Evolutionary conservation across 331 rosid species (phyloP), one percentile per base, ranked within the genome.

Genomic region (Phaseolus coccineus): DNA sequence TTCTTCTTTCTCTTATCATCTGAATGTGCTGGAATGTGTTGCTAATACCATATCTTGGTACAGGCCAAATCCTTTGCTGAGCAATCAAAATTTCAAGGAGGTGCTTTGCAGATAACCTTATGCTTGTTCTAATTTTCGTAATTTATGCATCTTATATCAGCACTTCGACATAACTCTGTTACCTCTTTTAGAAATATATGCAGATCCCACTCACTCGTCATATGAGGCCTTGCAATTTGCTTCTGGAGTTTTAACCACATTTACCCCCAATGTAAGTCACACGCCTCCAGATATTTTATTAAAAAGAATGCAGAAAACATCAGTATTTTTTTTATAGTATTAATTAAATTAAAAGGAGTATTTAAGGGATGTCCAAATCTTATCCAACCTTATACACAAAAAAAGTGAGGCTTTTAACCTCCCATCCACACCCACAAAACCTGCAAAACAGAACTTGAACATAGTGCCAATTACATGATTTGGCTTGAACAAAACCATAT

Each of bases 81-180:
- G 86, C 85, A 94, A 83, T 88, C 97, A 75, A 91, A 88, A 77
- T 94, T 94, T 83, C 75, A 83, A 85, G 97, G 97, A 94, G 98
- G 98, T 94, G 81, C 58, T 70, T 82, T 77, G 52, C 62, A 35
- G 59, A 58, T 64, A 76, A 80, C 76, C 75, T 51, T 25, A 35
- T 67, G 11, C 42, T 67, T 44, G 24, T 58, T 31, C 56, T 62
- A 77, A 73, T 48, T 76, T 75, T 42, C 27, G 39, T 81, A 57
- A 44, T 44, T 42, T 69, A 47, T 35, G 16, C 75, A 47, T 74
- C 72, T 69, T 50, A 50, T 48, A 48, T 37, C 85, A 76, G 56
- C 65, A 52, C 57, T 25, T 40, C 86, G 61, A 86, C 48, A 31
- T 27, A 63, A 65, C 44, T 70, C 48, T 85, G 70, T 30, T 83